Evolutionary conservation across 495 filamentous ascomycete species (phyloP), one percentile per base, ranked within the genome.

Genomic region (Parmelia sp.): DNA sequence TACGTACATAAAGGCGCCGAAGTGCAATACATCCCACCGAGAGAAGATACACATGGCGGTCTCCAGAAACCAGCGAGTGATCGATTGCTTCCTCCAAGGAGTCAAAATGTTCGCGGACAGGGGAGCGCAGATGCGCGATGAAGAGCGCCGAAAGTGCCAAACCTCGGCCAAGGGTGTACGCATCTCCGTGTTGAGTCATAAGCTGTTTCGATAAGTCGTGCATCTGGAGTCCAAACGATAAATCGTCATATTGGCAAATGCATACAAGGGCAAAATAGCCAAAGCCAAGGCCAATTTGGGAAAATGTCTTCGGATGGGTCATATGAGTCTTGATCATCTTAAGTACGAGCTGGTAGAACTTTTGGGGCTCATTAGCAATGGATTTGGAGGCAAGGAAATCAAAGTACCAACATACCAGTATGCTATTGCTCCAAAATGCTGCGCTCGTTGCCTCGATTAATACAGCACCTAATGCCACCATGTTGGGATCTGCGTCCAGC

Each of bases 381-480:
- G 53, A 31, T 4, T 1, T 6, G 10, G 4, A 27, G 25, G 1
- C 10, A 57, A 21, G 21, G 27, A 1, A 23, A 15, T 29, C 17
- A 9, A 7, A 19, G 35, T 49, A 17, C 4, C 23, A 33, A 57
- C 65, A 25, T 40, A 69, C 68, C 23, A 71, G 31, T 56, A 68
- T 42, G 33, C 79, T 75, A 71, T 94, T 85, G 68, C 83, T 86
- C 91, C 91, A 96, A 75, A 89, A 96, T 1, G 88, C 88, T n/a
- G 90, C 85, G 58, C 85, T 84, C 63, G 89, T 82, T 14, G 90
- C 85, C 72, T 96, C 92, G 0, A 85, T 80, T 64, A 96, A 79
- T 33, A 95, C 84, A 0, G 88, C 83, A 21, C 88, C 91, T 15
- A 90, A 80, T 0, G 86, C 88, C 27, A 86, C 74, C 47, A 90